Conservation (phyloP, 1,284 basidiomycete species). For the Ceratobasidium sp. region DNA sequence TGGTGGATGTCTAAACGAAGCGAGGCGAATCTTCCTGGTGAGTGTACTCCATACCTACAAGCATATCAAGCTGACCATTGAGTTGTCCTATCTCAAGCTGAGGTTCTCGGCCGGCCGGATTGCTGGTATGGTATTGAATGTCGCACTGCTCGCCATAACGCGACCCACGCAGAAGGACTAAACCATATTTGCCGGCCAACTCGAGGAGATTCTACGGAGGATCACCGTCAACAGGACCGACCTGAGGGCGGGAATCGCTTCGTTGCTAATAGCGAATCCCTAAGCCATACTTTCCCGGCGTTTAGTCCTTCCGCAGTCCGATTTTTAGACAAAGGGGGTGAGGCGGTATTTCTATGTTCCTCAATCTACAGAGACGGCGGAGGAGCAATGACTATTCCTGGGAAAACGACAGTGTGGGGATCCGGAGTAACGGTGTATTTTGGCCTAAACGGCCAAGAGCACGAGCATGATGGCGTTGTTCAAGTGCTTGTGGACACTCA, state of each 20-base stretch:
- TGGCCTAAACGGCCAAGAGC: conserved; percentile 19
- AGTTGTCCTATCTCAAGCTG: neutral
- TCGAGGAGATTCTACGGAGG: neutral
- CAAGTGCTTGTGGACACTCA: conserved; percentile 26
- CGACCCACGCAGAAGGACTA: conserved; percentile 33
- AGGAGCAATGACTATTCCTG: conserved; percentile 25
- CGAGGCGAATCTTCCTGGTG: conserved; percentile 6
- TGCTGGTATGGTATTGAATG: conserved; percentile 46
- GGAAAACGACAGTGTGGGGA: conserved; percentile 28
- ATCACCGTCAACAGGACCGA: neutral
- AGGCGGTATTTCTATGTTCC: conserved; percentile 38
- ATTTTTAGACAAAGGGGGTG: conserved; percentile 35
- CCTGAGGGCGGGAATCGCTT: conserved; percentile 32
- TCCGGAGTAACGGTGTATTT: conserved; percentile 31
- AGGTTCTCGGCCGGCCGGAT: conserved; percentile 6
- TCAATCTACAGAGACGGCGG: conserved; percentile 5
- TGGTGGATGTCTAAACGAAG: conserved; percentile 37
- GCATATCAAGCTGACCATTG: neutral
- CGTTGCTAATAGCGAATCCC: conserved; percentile 18
- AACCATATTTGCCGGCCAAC: conserved; percentile 43
- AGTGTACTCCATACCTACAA: neutral
- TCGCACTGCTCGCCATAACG: conserved; percentile 31
- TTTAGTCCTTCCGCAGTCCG: conserved; percentile 25
- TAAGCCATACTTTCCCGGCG: conserved; percentile 23
- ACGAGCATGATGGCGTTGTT: conserved; percentile 27